phyloP scores from a whole-genome alignment of 1,284 basidiomycete genomes.

The Ustilago cynodontis region DNA sequence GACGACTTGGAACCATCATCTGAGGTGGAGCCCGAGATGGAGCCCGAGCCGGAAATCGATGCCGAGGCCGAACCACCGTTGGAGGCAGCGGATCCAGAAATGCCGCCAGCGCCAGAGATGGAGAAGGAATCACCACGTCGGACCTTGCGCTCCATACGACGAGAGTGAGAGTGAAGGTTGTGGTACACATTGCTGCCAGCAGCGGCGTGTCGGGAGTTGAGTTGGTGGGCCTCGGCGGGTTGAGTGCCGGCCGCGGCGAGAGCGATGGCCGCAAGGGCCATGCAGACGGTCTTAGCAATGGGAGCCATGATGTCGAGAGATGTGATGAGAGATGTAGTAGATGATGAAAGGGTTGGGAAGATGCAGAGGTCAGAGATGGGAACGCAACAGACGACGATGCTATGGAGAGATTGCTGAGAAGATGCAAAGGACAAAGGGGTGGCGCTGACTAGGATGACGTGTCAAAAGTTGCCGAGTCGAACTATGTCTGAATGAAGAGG shows the following conservation, averaged over 20 bases:
- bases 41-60: slow-evolving; percentile 24
- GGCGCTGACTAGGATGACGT: slow-evolving; percentile 21
- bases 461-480: slow-evolving; percentile 27
- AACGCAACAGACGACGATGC: slow-evolving; percentile 3
- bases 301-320: slow-evolving; percentile 43
- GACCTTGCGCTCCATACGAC: slow-evolving; percentile 55
- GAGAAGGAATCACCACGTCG: slow-evolving; percentile 39
- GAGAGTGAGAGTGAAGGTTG: slow-evolving; percentile 52
- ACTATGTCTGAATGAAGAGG: background rate
- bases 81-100: slow-evolving; percentile 12
- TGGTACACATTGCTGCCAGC: slow-evolving; percentile 54
- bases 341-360: slow-evolving; percentile 7
- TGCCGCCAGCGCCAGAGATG: slow-evolving; percentile 27
- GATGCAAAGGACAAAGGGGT: background rate
- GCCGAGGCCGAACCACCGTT: slow-evolving; percentile 21
- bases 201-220: slow-evolving; percentile 44
- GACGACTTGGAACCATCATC: slow-evolving; percentile 20
- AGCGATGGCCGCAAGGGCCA: slow-evolving; percentile 49
- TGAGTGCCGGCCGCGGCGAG: slow-evolving; percentile 38
- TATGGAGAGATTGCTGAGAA: background rate
- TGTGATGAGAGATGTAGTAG: slow-evolving; percentile 7
- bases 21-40: slow-evolving; percentile 34
- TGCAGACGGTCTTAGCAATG: slow-evolving; percentile 54
- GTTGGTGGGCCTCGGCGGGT: slow-evolving; percentile 49
- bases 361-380: background rate